phyloP scores from a whole-genome alignment of 2,329 filamentous ascomycete species.

The Tothia fuscella region DNA sequence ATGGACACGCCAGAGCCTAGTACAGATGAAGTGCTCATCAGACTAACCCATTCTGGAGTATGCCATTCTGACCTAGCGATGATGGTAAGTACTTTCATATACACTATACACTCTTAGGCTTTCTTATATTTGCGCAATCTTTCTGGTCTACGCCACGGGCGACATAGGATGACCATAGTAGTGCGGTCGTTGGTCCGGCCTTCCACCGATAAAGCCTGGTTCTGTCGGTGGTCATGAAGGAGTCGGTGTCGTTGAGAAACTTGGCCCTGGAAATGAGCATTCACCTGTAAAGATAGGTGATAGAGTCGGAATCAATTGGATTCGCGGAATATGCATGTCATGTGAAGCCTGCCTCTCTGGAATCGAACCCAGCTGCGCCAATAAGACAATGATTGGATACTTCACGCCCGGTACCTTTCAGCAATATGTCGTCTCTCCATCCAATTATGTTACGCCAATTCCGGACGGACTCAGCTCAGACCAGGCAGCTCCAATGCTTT shows the following conservation, averaged over 20 bases:
- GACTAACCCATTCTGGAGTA: slow-evolving; percentile 51
- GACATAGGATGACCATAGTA: neutral
- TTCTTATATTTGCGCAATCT: no score
- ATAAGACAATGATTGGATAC: slow-evolving; percentile 71
- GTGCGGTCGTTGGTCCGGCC: slow-evolving; percentile 21
- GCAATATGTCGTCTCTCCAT: slow-evolving; percentile 81
- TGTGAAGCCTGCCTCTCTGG: slow-evolving; percentile 62
- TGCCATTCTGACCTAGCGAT: slow-evolving; percentile 52
- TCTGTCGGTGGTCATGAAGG: slow-evolving; percentile 52
- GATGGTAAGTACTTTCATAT: slow-evolving; percentile 38
- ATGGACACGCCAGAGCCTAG: slow-evolving; percentile 54
- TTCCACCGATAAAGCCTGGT: slow-evolving; percentile 41
- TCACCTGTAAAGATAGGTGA: slow-evolving; percentile 59
- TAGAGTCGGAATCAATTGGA: slow-evolving; percentile 71
- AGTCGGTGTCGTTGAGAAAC: slow-evolving; percentile 71
- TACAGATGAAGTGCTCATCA: slow-evolving; percentile 48
- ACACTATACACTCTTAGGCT: neutral
- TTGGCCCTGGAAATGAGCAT: slow-evolving; percentile 60
- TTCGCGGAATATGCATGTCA: slow-evolving; percentile 73
- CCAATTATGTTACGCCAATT: slow-evolving; percentile 73
- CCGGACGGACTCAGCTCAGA: slow-evolving; percentile 69
- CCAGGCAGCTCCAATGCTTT: slow-evolving; percentile 66
- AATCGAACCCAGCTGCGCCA: slow-evolving; percentile 47
- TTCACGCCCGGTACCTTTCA: slow-evolving; percentile 90
- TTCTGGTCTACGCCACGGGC: no score